Evolutionary conservation across 495 filamentous ascomycete genomes (phyloP).

Genomic region (Penicillium pulvis): DNA sequence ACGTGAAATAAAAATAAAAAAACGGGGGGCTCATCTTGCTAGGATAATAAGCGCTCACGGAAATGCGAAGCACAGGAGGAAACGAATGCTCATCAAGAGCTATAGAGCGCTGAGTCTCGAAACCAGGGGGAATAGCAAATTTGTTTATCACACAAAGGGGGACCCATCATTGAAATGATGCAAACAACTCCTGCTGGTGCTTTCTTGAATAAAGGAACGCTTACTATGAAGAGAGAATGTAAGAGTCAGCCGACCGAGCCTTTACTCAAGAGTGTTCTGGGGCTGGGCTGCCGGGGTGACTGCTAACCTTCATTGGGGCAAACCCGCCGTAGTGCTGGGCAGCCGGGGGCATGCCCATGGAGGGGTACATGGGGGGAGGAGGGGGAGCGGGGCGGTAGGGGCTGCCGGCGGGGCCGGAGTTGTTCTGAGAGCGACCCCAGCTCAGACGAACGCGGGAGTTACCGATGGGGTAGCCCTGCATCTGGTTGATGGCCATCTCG

Average conservation of each 20-base stretch:
- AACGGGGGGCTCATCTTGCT: slow-evolving; percentile 43
- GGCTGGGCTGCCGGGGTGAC: slow-evolving; percentile 36
- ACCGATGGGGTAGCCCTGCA: slow-evolving; percentile 99
- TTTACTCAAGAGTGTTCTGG: slow-evolving; percentile 36
- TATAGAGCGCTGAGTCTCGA: slow-evolving; percentile 40
- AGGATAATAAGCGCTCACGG: slow-evolving; percentile 51
- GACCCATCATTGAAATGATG: slow-evolving; percentile 50
- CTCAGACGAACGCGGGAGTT: slow-evolving; percentile 97
- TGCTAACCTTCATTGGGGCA: slow-evolving; percentile 74
- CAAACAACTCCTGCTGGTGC: slow-evolving; percentile 52
- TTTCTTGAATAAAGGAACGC: slow-evolving; percentile 48
- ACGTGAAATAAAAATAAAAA: slow-evolving; percentile 16
- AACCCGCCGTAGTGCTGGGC: slow-evolving; percentile 71
- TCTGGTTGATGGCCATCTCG: slow-evolving; percentile 99
- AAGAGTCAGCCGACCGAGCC: slow-evolving; percentile 37
- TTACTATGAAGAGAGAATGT: slow-evolving; percentile 37
- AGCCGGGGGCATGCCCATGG: slow-evolving; percentile 75
- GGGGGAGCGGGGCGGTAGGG: slow-evolving; percentile 95
- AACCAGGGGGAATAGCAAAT: slow-evolving; percentile 39
- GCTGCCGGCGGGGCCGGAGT: slow-evolving; percentile 95
- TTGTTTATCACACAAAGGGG: slow-evolving; percentile 42
- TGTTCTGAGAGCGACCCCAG: slow-evolving; percentile 99
- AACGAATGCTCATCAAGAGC: slow-evolving; percentile 50
- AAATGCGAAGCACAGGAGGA: slow-evolving; percentile 49
- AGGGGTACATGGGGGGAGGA: slow-evolving; percentile 82